A percentile compares a stretch with the other conserved stretches of the same genome.
phyloP scores from a whole-genome alignment of 345 rosid genomes.

The Camelina laxa region DNA sequence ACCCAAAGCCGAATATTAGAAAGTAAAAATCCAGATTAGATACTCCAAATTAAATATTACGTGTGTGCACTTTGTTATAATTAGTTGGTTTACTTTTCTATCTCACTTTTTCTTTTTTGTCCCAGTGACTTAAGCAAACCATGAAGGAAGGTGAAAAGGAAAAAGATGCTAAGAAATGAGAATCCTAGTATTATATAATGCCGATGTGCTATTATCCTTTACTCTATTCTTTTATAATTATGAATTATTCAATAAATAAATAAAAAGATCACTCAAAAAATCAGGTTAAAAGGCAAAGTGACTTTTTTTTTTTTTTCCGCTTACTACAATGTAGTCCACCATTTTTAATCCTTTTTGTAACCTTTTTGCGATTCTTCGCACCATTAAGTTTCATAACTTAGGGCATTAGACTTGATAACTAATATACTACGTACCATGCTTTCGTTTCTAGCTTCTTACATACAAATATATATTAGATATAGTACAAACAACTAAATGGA shows the following conservation, averaged over 20 bases:
- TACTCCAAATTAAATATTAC: conserved; percentile 15
- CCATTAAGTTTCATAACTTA: conserved; percentile 27
- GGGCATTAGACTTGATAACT: neutral
- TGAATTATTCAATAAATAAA: neutral
- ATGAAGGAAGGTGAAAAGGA: conserved; percentile 30
- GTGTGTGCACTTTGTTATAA: conserved; percentile 30
- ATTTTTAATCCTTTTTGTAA: conserved; percentile 11
- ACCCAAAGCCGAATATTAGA: conserved; percentile 10
- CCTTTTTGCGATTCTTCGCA: conserved; percentile 28
- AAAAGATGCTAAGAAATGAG: conserved; percentile 22
- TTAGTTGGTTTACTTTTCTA: conserved; percentile 13
- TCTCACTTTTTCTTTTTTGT: conserved; percentile 28
- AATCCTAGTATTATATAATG: neutral
- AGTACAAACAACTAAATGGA: conserved; percentile 4
- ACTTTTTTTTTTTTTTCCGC: conserved; percentile 14
- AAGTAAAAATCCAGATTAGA: conserved; percentile 18
- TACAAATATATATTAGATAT: neutral
- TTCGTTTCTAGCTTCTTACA: conserved; percentile 4
- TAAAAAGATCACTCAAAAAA: conserved; percentile 21
- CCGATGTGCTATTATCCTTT: conserved; percentile 8
- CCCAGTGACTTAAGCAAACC: conserved; percentile 35
- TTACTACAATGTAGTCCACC: conserved; percentile 31
- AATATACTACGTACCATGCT: neutral
- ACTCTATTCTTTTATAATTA: conserved; percentile 16
- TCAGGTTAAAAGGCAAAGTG: conserved; percentile 41